phyloP scores from a whole-genome alignment of 2,329 filamentous ascomycete genomes.

The Trichoderma sp. region DNA sequence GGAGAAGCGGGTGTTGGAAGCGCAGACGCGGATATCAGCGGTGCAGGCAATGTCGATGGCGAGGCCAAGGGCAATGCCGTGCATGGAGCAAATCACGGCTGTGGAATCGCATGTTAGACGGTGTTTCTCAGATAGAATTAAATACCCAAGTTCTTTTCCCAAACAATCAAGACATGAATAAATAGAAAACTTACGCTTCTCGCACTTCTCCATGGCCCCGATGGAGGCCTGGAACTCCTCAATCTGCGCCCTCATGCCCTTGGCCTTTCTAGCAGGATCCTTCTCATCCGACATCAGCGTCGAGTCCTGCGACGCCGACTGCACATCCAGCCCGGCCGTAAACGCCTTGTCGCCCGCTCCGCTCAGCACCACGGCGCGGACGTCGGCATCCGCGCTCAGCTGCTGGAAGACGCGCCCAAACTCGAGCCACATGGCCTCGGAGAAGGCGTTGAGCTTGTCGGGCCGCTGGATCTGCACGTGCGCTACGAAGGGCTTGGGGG shows the following conservation, averaged over 20 bases:
- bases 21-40: conserved; percentile 67
- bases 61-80: conserved; percentile 74
- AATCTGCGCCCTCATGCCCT: conserved; percentile 63
- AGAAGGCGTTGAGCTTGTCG: conserved; percentile 83
- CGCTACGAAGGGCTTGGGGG: conserved; percentile 69
- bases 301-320: conserved; percentile 58
- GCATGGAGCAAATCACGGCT: conserved; percentile 79
- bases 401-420: conserved; percentile 67
- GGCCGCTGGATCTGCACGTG: conserved; percentile 90
- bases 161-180: not conserved
- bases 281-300: conserved; percentile 35
- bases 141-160: not conserved
- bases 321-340: conserved; percentile 80
- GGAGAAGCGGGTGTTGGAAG: conserved; percentile 57
- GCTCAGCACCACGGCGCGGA: conserved; percentile 75
- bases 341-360: conserved; percentile 82
- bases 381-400: conserved; percentile 67
- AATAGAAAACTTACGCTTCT: conserved; percentile 64
- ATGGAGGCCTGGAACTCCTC: conserved; percentile 78
- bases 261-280: conserved; percentile 65
- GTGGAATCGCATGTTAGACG: not conserved
- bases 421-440: conserved; percentile 82
- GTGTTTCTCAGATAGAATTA: not conserved
- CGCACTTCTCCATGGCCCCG: conserved; percentile 73
- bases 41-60: conserved; percentile 71